These are phyloP conservation scores for Epicoccum nigrum DNA, from an alignment of 2,329 filamentous ascomycete species.

Conservation along the genomic window DNA sequence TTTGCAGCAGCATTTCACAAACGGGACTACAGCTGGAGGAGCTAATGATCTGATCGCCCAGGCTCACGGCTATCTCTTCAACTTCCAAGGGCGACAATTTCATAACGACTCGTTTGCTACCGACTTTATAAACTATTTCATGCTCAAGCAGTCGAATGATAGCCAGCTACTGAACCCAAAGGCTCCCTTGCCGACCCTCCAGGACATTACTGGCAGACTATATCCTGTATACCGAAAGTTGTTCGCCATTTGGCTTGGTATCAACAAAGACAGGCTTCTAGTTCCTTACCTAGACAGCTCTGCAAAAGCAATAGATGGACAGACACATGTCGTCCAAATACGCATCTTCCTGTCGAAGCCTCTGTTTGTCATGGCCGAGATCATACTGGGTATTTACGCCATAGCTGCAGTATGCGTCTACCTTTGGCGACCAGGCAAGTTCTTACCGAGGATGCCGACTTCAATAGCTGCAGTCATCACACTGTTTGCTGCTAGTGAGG, in stretches of 20 bases:
- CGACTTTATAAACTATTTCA: constrained; percentile 59
- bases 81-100: constrained; percentile 36
- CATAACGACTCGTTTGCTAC: constrained; percentile 56
- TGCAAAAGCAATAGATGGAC: constrained; percentile 14
- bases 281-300: constrained; percentile 9
- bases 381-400: constrained; percentile 54
- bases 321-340: constrained; percentile 33
- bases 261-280: constrained; percentile 52
- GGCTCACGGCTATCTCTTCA: constrained; percentile 30
- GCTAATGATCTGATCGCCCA: constrained; percentile 32
- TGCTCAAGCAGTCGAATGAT: constrained; percentile 39
- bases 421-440: constrained; percentile 45
- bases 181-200: constrained; percentile 40
- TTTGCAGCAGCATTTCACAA: neutral
- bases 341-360: constrained; percentile 58
- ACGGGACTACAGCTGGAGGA: neutral
- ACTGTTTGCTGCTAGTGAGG: constrained; percentile 56
- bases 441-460: constrained; percentile 60
- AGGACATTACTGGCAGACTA: constrained; percentile 30
- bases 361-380: constrained; percentile 55
- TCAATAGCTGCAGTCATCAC: constrained; percentile 57
- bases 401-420: constrained; percentile 56
- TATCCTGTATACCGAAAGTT: constrained; percentile 44
- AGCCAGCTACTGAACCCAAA: constrained; percentile 46
- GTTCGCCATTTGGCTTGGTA: constrained; percentile 53